A percentile compares a stretch with the other conserved stretches of the same genome.
phyloP scores from a whole-genome alignment of 257 asterid species.

The Nicotiana undulata region DNA sequence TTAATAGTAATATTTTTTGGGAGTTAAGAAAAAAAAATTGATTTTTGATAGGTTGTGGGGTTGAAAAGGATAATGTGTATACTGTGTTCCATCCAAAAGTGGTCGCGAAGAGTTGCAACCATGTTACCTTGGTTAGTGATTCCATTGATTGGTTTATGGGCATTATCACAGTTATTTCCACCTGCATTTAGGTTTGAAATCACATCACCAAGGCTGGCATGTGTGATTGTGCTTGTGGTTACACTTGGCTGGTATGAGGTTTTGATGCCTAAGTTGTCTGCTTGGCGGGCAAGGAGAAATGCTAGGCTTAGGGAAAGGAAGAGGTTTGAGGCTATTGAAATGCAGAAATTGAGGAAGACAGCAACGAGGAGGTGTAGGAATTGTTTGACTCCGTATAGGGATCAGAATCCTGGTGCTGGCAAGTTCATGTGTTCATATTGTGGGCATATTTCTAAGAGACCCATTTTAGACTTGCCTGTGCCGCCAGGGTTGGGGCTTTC shows the following conservation, averaged over 20 bases:
- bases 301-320: conserved; percentile 72
- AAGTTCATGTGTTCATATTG: conserved; percentile 98
- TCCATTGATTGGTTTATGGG: conserved; percentile 95
- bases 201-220: conserved; percentile 89
- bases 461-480: conserved; percentile 83
- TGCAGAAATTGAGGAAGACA: conserved; percentile 85
- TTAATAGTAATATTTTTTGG: neutral
- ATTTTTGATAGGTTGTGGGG: conserved; percentile 22
- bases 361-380: conserved; percentile 96
- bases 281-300: conserved; percentile 75
- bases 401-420: conserved; percentile 96
- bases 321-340: conserved; percentile 76
- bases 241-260: conserved; percentile 90
- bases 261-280: conserved; percentile 82
- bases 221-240: conserved; percentile 71
- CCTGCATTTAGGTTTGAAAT: conserved; percentile 92
- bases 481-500: conserved; percentile 59
- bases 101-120: conserved; percentile 94
- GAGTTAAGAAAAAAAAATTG: neutral
- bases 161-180: conserved; percentile 89
- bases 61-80: conserved; percentile 92
- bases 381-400: conserved; percentile 83
- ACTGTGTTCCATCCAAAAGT: conserved; percentile 94
- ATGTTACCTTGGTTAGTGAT: conserved; percentile 99
- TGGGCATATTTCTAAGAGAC: conserved; percentile 92